Percentiles rank a stretch among this genome's conserved stretches.
These are phyloP conservation scores for Begonia loranthoides DNA, from an alignment of 306 rosid genomes.

Conservation along the genomic window DNA sequence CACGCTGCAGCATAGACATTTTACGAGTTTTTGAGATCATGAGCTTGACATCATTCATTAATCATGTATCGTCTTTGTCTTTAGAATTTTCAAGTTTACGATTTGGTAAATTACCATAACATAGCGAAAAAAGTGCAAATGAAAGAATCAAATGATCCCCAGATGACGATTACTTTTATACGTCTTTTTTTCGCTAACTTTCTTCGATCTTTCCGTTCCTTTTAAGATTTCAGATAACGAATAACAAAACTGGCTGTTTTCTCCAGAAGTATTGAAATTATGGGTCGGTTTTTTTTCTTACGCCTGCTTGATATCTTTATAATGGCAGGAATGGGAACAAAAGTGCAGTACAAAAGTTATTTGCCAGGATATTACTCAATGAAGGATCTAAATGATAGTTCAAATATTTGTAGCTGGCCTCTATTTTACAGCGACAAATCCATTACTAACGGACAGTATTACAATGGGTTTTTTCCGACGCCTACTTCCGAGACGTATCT, in stretches of 20 bases:
- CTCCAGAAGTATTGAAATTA: background rate
- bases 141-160: background rate
- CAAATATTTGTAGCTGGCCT: slow-evolving; percentile 85
- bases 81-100: too few relatives aligned
- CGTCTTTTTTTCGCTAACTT: background rate
- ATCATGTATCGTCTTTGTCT: too few relatives aligned
- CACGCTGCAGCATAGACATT: too few relatives aligned
- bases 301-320: slow-evolving; percentile 9
- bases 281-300: background rate
- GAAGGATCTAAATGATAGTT: slow-evolving; percentile 96
- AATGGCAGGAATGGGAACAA: slow-evolving; percentile 92
- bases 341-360: slow-evolving; percentile 57
- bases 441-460: slow-evolving; percentile 47
- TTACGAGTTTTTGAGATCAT: too few relatives aligned
- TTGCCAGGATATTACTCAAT: slow-evolving; percentile 66
- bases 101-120: too few relatives aligned
- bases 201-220: too few relatives aligned
- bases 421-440: slow-evolving; percentile 52
- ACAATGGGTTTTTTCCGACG: slow-evolving; percentile 39
- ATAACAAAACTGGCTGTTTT: background rate
- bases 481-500: slow-evolving; percentile 34
- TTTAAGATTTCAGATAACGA: too few relatives aligned
- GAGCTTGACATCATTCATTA: too few relatives aligned
- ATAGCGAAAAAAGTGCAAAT: background rate
- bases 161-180: background rate